A percentile compares a stretch with the other conserved stretches of the same genome.
Evolutionary conservation across 768 basidiomycete genomes (phyloP).

Genomic region (Rhizopogon vinicolor): DNA sequence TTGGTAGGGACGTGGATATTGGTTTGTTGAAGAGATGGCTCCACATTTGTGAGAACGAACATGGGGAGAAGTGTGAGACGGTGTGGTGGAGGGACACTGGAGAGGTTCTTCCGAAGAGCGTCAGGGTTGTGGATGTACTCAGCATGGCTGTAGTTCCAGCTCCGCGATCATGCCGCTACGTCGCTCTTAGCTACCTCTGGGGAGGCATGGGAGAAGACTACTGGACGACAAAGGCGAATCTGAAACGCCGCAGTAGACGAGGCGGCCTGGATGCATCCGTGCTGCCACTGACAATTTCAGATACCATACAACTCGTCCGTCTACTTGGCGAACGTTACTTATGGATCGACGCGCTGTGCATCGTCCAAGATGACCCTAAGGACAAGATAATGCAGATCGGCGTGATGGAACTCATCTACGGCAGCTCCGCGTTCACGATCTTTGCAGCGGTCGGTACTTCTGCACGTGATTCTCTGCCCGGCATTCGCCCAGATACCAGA

Average conservation of each 20-base stretch:
- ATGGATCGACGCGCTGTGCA: slow-evolving; percentile 8
- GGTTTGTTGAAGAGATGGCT: slow-evolving; percentile 5
- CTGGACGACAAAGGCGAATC: slow-evolving; percentile 6
- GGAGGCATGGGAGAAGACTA: slow-evolving; percentile 3
- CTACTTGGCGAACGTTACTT: slow-evolving; percentile 5
- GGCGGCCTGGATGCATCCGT: background rate
- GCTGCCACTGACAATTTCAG: slow-evolving; percentile 2
- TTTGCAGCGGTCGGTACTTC: background rate
- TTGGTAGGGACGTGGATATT: slow-evolving; percentile 2
- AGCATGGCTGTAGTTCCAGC: slow-evolving; percentile 3
- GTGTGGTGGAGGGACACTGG: slow-evolving; percentile 2
- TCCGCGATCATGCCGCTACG: slow-evolving; percentile 1
- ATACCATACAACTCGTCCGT: slow-evolving; percentile 3
- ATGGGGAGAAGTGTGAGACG: background rate
- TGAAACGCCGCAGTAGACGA: background rate
- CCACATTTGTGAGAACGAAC: background rate
- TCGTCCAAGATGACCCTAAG: slow-evolving; percentile 3
- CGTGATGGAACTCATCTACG: slow-evolving; percentile 4
- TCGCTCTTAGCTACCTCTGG: slow-evolving; percentile 9
- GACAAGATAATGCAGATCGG: slow-evolving; percentile 2
- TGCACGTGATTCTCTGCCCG: slow-evolving; percentile 1
- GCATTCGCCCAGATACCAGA: slow-evolving; percentile 9
- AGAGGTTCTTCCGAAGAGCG: slow-evolving; percentile 1
- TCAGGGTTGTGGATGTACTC: slow-evolving; percentile 1
- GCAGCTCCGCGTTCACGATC: background rate